Base-by-base conservation (phyloP, 768 basidiomycete genomes). In the Panaeolus cyanescens region DNA sequence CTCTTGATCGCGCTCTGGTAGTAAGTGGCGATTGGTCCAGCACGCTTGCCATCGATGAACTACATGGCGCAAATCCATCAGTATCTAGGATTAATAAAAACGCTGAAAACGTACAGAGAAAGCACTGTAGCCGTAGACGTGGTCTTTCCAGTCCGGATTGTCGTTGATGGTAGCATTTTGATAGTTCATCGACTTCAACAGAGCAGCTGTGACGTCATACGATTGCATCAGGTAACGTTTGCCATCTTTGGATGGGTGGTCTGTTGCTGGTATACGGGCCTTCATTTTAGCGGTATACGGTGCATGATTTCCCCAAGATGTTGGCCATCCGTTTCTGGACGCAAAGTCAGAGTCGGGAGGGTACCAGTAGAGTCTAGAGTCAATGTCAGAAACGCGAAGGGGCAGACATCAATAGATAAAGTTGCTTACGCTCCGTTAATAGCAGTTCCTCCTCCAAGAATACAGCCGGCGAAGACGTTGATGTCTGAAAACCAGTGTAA, bases 401-500 rank as follows among this genome's bases (percentile, higher is more conserved):
- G 30, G 3, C 59, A 37, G 50, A 4, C 5, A 39, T 42, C 13
- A 39, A 22, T 32, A 17, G 33, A 33, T 12, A 10, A 1, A 54
- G 32, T 10, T 22, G 74, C 83, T 68, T 65, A 85, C 84, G 82
- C 85, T 72, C 85, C 87, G 69, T 89, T 88, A 66, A 89, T 77
- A 2, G 86, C 78, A 5, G 83, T 84, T 34, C 86, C 87, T 19
- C 87, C 87, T 59, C 87, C 87, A 19, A 88, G 68, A 32, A 88
- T 69, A 69, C 87, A 89, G 32, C 86, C 87, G 22, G 86, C 87
- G 69, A 87, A 89, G 25, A 83, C 80, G 25, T 77, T 85, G 61
- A 86, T 74, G 70, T 88, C 87, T 81, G 32, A 30, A 45, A n/a
- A 30, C 15, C 4, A 28, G 13, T 28, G 25, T 50, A 50, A 50